Evolutionary conservation across 2,329 filamentous ascomycete species (phyloP).

Genomic region (Aspergillus ruber): DNA sequence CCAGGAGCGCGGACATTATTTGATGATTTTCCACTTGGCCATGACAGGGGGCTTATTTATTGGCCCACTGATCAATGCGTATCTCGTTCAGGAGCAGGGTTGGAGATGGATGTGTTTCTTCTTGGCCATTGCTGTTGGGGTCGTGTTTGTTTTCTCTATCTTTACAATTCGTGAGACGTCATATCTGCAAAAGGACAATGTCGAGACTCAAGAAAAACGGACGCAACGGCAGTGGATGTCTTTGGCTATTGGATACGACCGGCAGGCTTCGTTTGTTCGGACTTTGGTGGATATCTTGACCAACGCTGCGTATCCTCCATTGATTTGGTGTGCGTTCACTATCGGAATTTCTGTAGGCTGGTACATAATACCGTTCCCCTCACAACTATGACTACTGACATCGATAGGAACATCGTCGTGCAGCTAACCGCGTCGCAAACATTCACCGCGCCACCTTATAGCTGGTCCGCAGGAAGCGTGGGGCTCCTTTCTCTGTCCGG

Average conservation of each 20-base stretch:
- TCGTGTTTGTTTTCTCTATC: conserved; percentile 10
- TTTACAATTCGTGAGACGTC: conserved; percentile 20
- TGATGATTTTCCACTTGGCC: conserved; percentile 36
- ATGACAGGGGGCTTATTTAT: conserved; percentile 32
- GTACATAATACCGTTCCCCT: conserved; percentile 3
- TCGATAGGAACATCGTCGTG: conserved; percentile 23
- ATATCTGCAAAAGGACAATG: conserved; percentile 5
- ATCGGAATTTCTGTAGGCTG: conserved; percentile 23
- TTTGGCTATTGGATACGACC: conserved; percentile 13
- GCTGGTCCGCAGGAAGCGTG: conserved; percentile 17
- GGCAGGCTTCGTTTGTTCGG: conserved; percentile 18
- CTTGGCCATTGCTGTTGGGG: conserved; percentile 16
- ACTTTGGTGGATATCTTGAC: conserved; percentile 17
- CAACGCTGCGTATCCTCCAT: conserved; percentile 18
- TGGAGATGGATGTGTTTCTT: conserved; percentile 25
- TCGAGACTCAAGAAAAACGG: conserved; percentile 2
- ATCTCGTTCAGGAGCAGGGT: conserved; percentile 15
- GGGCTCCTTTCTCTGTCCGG: conserved; percentile 21
- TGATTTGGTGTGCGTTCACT: conserved; percentile 21
- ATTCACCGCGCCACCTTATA: conserved; percentile 21
- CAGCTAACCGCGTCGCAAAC: conserved; percentile 21
- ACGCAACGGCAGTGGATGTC: conserved; percentile 17
- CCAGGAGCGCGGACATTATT: conserved; percentile 28
- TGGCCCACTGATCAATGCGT: conserved; percentile 28
- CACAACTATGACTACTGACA: neutral